Evolutionary conservation across 1,284 basidiomycete genomes (phyloP).

Genomic region (Peniophora sp.): DNA sequence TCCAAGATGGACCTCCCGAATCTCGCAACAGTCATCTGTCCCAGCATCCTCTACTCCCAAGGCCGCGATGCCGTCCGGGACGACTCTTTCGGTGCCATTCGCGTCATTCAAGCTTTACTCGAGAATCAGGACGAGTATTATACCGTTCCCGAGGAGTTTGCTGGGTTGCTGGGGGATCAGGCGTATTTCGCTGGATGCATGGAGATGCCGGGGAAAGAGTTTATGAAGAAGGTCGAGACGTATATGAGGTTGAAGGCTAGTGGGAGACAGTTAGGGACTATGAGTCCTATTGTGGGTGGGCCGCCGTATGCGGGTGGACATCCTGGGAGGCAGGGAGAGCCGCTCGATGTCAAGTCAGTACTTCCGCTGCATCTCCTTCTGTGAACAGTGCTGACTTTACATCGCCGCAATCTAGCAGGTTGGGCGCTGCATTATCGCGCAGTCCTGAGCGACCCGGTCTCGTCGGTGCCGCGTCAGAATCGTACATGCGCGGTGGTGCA

Average conservation of each 20-base stretch:
- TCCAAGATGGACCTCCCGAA: conserved; percentile 98
- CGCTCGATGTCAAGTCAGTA: conserved; percentile 10
- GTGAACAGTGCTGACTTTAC: neutral
- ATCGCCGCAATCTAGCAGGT: conserved; percentile 10
- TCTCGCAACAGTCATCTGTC: conserved; percentile 96
- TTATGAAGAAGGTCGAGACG: conserved; percentile 83
- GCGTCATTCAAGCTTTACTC: conserved; percentile 77
- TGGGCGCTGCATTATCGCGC: conserved; percentile 18
- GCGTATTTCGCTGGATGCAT: conserved; percentile 78
- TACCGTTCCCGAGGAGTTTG: conserved; percentile 80
- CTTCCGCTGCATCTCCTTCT: neutral
- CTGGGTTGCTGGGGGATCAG: conserved; percentile 76
- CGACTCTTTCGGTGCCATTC: conserved; percentile 90
- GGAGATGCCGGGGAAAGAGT: conserved; percentile 83
- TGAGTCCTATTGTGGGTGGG: conserved; percentile 27
- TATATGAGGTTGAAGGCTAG: conserved; percentile 52
- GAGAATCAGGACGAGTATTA: conserved; percentile 95
- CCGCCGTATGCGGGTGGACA: conserved; percentile 19
- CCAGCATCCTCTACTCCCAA: conserved; percentile 88
- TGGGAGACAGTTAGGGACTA: conserved; percentile 26
- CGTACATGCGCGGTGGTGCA: conserved; percentile 31
- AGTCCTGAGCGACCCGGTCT: conserved; percentile 28
- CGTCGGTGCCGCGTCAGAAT: conserved; percentile 27
- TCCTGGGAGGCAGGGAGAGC: conserved; percentile 12
- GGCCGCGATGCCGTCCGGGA: conserved; percentile 84